Evolutionary conservation across 2,329 filamentous ascomycete genomes (phyloP), one percentile per base, ranked within the genome.

Genomic region (Ophiostoma perfectum): DNA sequence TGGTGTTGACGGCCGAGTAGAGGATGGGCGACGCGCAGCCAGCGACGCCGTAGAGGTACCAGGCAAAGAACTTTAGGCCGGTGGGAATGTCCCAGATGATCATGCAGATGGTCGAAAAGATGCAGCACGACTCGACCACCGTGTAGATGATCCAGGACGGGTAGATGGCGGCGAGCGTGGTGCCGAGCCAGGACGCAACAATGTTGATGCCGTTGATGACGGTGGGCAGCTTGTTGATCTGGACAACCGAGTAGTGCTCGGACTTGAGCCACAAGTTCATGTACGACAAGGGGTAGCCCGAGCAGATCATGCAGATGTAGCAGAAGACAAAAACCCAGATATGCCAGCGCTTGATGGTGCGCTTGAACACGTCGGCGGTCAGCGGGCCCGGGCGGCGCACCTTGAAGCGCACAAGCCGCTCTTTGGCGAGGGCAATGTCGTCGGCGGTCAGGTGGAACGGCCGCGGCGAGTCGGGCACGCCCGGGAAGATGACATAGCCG

Each of bases 241-340:
- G 78, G 0, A 78, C 77, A 0, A 84, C 77, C 0, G 80, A 80
- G 72, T 81, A 84, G 5, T 78, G 78, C 41, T 82, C 79, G 0
- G 78, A 77, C 69, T 83, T 83, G 55, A 84, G 78, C 82, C 82
- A 84, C 11, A 84, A 78, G 42, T 79, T 82, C 82, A 84, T 84
- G 68, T 84, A 83, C 0, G 75, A 73, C 3, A 75, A 72, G 0
- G 81, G 81, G 69, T 84, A 84, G 0, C 76, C 77, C 0, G 79
- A 78, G n/a, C 79, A 76, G 62, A 80, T 79, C 78, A 81, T 80
- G 73, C 76, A 80, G 8, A 82, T 81, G 70, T 83, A 83, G 60
- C 78, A 80, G 2, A 78, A 74, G 0, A 83, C 77, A 60, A 83
- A 83, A 3, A 83, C 75, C 75, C 80, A 84, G 39, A 83, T 83